Conservation (phyloP, 768 basidiomycete species). For the Amanita subjunquillea region DNA sequence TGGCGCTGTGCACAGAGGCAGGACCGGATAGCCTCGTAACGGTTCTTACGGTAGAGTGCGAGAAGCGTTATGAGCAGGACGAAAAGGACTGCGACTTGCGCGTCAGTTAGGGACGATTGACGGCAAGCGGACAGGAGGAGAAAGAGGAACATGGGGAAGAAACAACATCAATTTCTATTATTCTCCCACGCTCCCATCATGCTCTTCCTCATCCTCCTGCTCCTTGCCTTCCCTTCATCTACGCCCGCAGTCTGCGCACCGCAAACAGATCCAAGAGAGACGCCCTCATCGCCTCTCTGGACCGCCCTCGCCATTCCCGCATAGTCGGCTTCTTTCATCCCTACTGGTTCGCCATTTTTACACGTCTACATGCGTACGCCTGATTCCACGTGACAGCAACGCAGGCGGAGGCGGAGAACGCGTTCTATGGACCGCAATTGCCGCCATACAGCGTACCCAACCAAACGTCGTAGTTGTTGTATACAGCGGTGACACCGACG, state of each 20-base stretch:
- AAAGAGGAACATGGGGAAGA: background rate
- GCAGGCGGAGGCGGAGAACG: slow-evolving; percentile 96
- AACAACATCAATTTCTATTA: background rate
- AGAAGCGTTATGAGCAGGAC: background rate
- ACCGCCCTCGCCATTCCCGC: slow-evolving; percentile 8
- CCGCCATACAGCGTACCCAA: slow-evolving; percentile 59
- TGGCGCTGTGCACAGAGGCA: background rate
- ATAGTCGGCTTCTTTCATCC: slow-evolving; percentile 90
- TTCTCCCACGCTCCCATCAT: background rate
- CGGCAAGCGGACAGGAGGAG: background rate
- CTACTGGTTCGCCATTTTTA: slow-evolving; percentile 60
- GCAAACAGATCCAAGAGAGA: background rate
- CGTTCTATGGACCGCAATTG: slow-evolving; percentile 88
- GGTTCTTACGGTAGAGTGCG: background rate
- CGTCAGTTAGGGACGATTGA: background rate
- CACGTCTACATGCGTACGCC: slow-evolving; percentile 8
- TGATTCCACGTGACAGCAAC: slow-evolving; percentile 45
- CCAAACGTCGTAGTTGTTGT: slow-evolving; percentile 63
- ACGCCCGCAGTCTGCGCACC: background rate
- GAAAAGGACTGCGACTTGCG: background rate
- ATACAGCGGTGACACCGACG: slow-evolving; percentile 83
- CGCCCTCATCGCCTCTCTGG: background rate
- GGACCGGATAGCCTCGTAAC: background rate
- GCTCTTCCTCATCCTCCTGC: background rate
- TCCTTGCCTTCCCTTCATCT: background rate